Evolutionary conservation across 2,329 filamentous ascomycete species (phyloP).

Genomic region (Cordyceps sp.): DNA sequence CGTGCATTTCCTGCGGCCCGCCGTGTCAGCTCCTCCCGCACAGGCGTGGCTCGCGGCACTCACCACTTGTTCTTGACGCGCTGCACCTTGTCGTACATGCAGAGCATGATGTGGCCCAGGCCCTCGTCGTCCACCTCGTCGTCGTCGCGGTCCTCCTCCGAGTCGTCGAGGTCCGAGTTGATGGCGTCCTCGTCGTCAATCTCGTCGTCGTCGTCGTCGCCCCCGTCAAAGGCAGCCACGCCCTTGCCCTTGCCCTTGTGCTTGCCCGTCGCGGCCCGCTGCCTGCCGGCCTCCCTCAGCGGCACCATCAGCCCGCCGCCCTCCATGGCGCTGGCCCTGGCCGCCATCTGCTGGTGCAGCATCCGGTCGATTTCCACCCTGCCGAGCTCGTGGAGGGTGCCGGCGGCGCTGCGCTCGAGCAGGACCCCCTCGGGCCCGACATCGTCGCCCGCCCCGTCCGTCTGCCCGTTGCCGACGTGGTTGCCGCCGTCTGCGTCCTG

Average conservation of each 20-base stretch:
- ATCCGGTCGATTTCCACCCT: constrained; percentile 49
- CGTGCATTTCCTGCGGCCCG: constrained; percentile 89
- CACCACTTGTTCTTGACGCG: constrained; percentile 97
- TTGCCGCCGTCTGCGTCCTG: constrained; percentile 14
- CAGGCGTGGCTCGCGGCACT: constrained; percentile 13
- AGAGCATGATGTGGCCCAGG: constrained; percentile 84
- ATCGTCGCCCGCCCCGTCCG: constrained; percentile 52
- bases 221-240: constrained; percentile 43
- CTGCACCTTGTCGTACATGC: constrained; percentile 98
- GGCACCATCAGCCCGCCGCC: constrained; percentile 64
- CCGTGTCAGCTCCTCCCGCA: too few relatives aligned
- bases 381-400: constrained; percentile 37
- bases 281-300: constrained; percentile 36
- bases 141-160: constrained; percentile 70
- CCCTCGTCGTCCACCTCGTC: constrained; percentile 79
- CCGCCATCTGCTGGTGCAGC: constrained; percentile 51
- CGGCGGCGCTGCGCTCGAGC: constrained; percentile 35
- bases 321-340: constrained; percentile 51
- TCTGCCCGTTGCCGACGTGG: constrained; percentile 33
- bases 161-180: constrained; percentile 93
- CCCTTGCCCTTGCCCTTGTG: constrained; percentile 10
- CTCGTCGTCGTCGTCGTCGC: constrained; percentile 41
- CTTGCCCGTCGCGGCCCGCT: constrained; percentile 5
- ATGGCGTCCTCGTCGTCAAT: constrained; percentile 82
- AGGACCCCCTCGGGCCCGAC: constrained; percentile 42